Conservation (phyloP, 345 rosid species). For the Draba incana region DNA sequence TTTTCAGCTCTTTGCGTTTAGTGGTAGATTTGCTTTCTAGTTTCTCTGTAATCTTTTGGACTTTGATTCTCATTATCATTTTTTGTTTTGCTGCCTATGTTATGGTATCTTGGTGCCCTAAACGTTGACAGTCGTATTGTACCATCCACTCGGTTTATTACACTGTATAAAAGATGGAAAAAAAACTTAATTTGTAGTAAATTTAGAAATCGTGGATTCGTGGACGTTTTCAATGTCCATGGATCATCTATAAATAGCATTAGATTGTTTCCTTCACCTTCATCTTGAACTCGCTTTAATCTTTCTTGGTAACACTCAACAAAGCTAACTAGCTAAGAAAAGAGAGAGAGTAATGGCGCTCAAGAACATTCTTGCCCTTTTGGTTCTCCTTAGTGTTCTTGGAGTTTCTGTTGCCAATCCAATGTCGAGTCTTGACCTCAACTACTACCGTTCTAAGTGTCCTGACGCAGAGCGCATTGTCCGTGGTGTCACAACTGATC, state of each 20-base stretch:
- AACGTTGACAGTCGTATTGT: too few relatives aligned
- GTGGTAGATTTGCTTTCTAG: too few relatives aligned
- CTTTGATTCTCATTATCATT: too few relatives aligned
- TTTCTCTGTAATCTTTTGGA: too few relatives aligned
- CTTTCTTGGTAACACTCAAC: constrained; percentile 28
- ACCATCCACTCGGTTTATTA: too few relatives aligned
- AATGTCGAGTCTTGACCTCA: constrained; percentile 25
- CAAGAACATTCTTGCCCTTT: constrained; percentile 43
- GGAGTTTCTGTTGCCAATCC: constrained; percentile 23
- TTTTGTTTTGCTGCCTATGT: too few relatives aligned
- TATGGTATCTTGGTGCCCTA: too few relatives aligned
- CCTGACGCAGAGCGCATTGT: constrained; percentile 47
- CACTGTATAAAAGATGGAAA: too few relatives aligned
- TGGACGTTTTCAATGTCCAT: constrained; percentile 36
- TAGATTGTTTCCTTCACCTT: not conserved
- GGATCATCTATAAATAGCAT: constrained; percentile 36
- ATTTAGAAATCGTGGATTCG: too few relatives aligned
- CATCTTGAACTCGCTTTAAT: not conserved
- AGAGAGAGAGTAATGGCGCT: constrained; percentile 38
- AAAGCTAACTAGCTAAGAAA: constrained; percentile 12
- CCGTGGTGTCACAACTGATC: constrained; percentile 26
- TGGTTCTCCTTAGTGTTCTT: constrained; percentile 43
- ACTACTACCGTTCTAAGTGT: constrained; percentile 49
- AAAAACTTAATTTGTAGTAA: too few relatives aligned
- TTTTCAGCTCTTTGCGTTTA: too few relatives aligned